These are phyloP conservation scores for Phylloporus sp. DNA, from an alignment of 768 basidiomycete genomes.

Conservation along the genomic window DNA sequence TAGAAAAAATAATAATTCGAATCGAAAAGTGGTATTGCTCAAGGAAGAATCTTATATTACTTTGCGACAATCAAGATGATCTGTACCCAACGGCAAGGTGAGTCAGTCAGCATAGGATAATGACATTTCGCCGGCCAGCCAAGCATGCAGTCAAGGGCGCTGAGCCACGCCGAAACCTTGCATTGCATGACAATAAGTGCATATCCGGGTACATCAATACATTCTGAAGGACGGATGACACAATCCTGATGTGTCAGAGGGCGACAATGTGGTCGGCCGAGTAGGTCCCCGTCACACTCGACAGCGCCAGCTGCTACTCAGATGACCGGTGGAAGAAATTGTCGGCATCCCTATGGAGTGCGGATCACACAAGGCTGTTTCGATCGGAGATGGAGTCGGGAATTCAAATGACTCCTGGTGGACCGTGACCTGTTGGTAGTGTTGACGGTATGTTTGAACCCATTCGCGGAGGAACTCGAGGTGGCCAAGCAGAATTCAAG, in stretches of 20 bases:
- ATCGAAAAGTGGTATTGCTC: constrained; percentile 21
- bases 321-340: neutral
- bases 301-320: neutral
- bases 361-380: constrained; percentile 18
- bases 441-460: constrained; percentile 63
- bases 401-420: constrained; percentile 3
- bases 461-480: constrained; percentile 82
- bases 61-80: neutral
- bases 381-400: constrained; percentile 21
- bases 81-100: neutral
- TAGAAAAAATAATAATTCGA: constrained; percentile 30
- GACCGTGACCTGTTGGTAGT: neutral
- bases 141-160: neutral
- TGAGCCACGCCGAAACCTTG: neutral
- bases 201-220: neutral
- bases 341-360: constrained; percentile 18
- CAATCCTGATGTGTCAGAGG: neutral
- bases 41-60: constrained; percentile 1
- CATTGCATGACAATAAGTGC: neutral
- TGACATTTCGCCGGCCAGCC: neutral
- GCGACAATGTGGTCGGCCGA: neutral
- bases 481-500: constrained; percentile 90
- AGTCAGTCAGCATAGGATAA: neutral
- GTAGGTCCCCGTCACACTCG: neutral
- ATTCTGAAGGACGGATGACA: constrained; percentile 1